phyloP scores from a whole-genome alignment of 805 yeast species.

The Clavispora phyllophila region DNA sequence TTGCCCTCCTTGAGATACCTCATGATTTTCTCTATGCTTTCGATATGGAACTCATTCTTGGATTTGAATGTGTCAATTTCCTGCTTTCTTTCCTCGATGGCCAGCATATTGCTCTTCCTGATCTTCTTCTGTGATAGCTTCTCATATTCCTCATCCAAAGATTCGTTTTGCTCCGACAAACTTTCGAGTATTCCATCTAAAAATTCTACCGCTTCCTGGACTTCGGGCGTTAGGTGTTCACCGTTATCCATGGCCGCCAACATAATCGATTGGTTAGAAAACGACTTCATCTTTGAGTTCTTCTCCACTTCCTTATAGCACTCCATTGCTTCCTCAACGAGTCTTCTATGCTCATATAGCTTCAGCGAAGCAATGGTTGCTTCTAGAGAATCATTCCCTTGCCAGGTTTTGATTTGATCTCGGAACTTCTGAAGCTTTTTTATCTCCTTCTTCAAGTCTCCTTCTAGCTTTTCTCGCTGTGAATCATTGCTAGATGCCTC shows the following conservation, averaged over 20 bases:
- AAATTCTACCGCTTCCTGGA: constrained; percentile 29
- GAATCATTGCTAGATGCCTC: constrained; percentile 36
- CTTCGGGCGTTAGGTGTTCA: constrained; percentile 26
- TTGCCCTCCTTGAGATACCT: constrained; percentile 22
- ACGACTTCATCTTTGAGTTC: constrained; percentile 38
- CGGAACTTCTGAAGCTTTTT: constrained; percentile 42
- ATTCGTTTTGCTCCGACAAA: constrained; percentile 30
- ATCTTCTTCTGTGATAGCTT: constrained; percentile 34
- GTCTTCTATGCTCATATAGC: constrained; percentile 31
- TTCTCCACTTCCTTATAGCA: constrained; percentile 41
- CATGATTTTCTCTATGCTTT: constrained; percentile 29
- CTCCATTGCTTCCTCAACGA: constrained; percentile 44
- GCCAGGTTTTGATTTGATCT: constrained; percentile 44
- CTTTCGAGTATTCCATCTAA: constrained; percentile 27
- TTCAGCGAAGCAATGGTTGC: constrained; percentile 18
- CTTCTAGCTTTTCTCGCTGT: constrained; percentile 39
- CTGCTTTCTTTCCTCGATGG: constrained; percentile 37
- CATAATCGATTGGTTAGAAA: constrained; percentile 42
- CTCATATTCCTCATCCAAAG: constrained; percentile 37
- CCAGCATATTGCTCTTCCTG: constrained; percentile 31
- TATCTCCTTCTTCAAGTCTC: constrained; percentile 42
- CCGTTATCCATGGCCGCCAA: constrained; percentile 29
- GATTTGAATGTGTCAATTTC: constrained; percentile 30
- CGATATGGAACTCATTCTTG: constrained; percentile 34
- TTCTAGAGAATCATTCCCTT: constrained; percentile 24